Percentiles rank a stretch among this genome's conserved stretches.
Evolutionary conservation across 116 monocot species (phyloP).

Genomic region (Zostera marina): DNA sequence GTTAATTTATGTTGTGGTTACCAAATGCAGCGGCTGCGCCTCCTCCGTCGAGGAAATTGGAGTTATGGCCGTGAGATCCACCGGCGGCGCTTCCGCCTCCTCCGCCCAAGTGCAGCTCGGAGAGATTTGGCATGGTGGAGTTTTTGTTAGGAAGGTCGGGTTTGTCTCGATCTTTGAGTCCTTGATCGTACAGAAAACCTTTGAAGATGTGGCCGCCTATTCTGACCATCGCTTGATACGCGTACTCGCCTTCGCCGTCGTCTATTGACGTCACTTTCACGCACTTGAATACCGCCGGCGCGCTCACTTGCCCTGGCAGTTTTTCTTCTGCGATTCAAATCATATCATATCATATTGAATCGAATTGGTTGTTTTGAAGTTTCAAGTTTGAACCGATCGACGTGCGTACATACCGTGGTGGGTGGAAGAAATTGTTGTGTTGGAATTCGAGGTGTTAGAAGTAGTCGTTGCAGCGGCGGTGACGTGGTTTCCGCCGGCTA

Average conservation of each 20-base stretch:
- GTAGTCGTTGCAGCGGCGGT: conserved; percentile 28
- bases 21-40: not conserved
- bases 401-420: no score
- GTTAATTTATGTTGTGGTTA: not conserved
- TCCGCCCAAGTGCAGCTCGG: conserved; percentile 69
- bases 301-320: conserved; percentile 59
- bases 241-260: conserved; percentile 76
- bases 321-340: conserved; percentile 9
- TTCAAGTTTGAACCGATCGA: not conserved
- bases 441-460: conserved; percentile 45
- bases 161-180: conserved; percentile 23
- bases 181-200: conserved; percentile 80
- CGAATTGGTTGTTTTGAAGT: not conserved
- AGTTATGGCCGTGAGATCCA: not conserved
- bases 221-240: conserved; percentile 71
- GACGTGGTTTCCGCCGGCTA: conserved; percentile 9
- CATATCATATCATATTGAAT: no score
- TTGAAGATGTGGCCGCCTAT: conserved; percentile 89
- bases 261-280: conserved; percentile 73
- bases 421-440: conserved; percentile 30
- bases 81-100: conserved; percentile 1
- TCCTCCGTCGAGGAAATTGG: not conserved
- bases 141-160: conserved; percentile 9
- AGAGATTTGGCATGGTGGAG: conserved; percentile 33
- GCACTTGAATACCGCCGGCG: conserved; percentile 92